Evolutionary conservation across 1,139 yeast species (phyloP), one percentile per base, ranked within the genome.

Genomic region (Blastobotrys indianensis): DNA sequence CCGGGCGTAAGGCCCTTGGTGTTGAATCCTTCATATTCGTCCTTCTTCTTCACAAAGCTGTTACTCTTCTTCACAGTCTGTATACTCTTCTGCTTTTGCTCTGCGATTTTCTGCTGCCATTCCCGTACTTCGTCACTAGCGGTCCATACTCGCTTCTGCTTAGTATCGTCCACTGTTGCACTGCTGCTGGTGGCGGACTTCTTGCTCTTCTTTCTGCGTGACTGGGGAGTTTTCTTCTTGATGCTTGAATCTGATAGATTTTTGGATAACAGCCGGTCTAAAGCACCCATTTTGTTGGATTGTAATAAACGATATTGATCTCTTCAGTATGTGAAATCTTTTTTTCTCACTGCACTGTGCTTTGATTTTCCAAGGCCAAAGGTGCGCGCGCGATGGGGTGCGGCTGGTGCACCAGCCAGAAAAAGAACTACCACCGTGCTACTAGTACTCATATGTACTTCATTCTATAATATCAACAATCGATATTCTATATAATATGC

Each of bases 1-100:
- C 96, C 96, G 1, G 95, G 96, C 0, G 96, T 87, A 48, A 87
- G 72, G 11, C 94, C 94, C 2, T 37, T 13, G 7, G 45, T 35
- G n/a, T 45, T 42, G 15, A 43, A 38, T n/a, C 44, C 44, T 17
- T 32, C 47, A 23, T 44, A 39, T 7, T 44, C 43, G 17, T 37
- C 36, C 44, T 37, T 31, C 32, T 32, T 40, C 39, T 39, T 37
- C n/a, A 37, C 32, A 30, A 34, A 30, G 16, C 45, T 43, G 25
- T 41, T 41, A 10, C 23, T n/a, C 25, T 39, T 35, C 32, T 42
- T 32, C 29, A 13, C 35, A 20, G 37, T 20, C 23, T 13, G 8
- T 15, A 12, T 28, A 13, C 16, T 15, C 28, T 33, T 37, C 1
- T 33, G 29, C 32, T 39, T 39, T 29, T 36, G 36, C 10, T 40